These are phyloP conservation scores for Sporothrix curviconia DNA, from an alignment of 2,329 filamentous ascomycete genomes.

Conservation along the genomic window DNA sequence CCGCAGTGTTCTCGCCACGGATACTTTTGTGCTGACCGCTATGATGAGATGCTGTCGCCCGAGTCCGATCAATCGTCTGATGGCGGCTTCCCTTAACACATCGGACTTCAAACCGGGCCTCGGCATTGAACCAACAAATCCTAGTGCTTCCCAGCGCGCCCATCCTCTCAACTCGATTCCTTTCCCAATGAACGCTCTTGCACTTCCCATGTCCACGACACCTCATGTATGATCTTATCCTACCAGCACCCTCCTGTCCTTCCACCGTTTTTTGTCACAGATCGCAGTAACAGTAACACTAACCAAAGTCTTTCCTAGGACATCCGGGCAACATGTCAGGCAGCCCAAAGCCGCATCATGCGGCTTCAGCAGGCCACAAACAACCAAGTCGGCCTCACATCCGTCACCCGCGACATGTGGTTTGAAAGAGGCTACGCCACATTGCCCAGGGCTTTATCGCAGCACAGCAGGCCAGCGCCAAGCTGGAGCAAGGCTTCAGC, in stretches of 20 bases:
- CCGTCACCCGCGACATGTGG: slow-evolving; percentile 12
- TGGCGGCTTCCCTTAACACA: neutral
- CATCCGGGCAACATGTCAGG: slow-evolving; percentile 18
- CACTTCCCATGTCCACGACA: neutral
- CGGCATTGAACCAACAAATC: too few species aligned
- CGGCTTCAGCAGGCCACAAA: slow-evolving; percentile 19
- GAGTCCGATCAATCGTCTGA: neutral
- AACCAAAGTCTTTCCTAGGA: slow-evolving; percentile 8
- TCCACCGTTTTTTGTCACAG: neutral
- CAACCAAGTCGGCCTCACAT: slow-evolving; percentile 18
- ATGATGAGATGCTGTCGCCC: neutral
- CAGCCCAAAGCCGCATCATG: slow-evolving; percentile 20
- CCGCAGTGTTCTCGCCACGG: too few species aligned
- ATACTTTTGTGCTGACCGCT: neutral
- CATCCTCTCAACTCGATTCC: neutral
- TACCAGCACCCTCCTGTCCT: neutral
- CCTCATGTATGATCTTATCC: neutral
- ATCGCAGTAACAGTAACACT: too few species aligned
- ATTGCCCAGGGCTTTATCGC: slow-evolving; percentile 21
- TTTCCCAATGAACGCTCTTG: neutral
- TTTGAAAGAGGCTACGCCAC: slow-evolving; percentile 15
- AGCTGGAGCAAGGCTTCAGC: slow-evolving; percentile 14
- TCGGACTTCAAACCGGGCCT: too few species aligned
- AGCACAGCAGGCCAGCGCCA: slow-evolving; percentile 17
- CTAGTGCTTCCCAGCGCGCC: too few species aligned